phyloP scores from a whole-genome alignment of 345 rosid species.

The Aquilaria malaccensis region DNA sequence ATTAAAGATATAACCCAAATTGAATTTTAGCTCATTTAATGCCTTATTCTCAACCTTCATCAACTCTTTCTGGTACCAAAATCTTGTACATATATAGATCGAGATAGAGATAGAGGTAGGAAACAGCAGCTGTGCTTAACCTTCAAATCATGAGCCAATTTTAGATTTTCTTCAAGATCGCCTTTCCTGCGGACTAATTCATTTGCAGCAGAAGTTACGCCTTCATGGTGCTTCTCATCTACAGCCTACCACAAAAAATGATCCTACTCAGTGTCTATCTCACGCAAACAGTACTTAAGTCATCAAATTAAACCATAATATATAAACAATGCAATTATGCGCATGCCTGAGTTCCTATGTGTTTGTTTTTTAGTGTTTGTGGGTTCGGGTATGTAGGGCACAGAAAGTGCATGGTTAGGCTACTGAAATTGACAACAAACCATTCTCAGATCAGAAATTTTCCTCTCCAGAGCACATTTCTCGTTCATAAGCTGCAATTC shows the following conservation, averaged over 20 bases:
- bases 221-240: slow-evolving; percentile 89
- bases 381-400: not conserved
- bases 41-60: no score
- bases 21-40: no score
- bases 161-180: slow-evolving; percentile 74
- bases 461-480: slow-evolving; percentile 72
- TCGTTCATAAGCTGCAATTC: slow-evolving; percentile 80
- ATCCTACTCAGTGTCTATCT: slow-evolving; percentile 10
- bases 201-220: slow-evolving; percentile 61
- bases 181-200: slow-evolving; percentile 74
- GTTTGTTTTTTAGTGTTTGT: no score
- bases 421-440: slow-evolving; percentile 32
- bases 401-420: not conserved
- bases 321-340: no score
- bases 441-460: slow-evolving; percentile 85
- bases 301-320: slow-evolving; percentile 11
- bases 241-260: slow-evolving; percentile 52
- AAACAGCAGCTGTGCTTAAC: slow-evolving; percentile 23
- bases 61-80: no score
- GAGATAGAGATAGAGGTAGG: no score
- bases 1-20: no score
- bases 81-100: no score
- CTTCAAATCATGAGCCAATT: slow-evolving; percentile 79
- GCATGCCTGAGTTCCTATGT: no score
- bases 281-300: slow-evolving; percentile 12